Conservation (phyloP, 2,329 filamentous ascomycete genomes). For the Macroventuria anomochaeta region DNA sequence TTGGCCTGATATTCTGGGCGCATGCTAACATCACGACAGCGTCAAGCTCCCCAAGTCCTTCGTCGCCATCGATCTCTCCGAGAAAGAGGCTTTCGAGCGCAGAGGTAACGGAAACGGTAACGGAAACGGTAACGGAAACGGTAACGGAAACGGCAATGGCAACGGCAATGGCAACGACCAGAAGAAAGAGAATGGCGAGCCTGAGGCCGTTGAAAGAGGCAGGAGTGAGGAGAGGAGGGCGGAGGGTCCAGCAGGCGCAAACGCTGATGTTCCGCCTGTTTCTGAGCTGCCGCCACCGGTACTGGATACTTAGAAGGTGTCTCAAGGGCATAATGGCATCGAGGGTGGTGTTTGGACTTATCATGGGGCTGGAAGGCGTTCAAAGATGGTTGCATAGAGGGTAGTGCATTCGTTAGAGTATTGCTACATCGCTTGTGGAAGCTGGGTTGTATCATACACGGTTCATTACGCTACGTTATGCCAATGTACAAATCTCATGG, state of each 20-base stretch:
- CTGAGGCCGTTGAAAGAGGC: constrained; percentile 20
- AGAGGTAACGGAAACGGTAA: constrained; percentile 22
- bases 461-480: too few species aligned
- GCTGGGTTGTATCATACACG: too few species aligned
- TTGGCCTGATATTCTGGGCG: not conserved
- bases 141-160: constrained; percentile 13
- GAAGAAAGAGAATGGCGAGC: constrained; percentile 11
- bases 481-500: too few species aligned
- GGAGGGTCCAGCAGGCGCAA: not conserved
- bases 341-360: constrained; percentile 13
- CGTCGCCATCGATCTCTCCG: constrained; percentile 58
- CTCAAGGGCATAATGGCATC: not conserved
- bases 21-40: constrained; percentile 21
- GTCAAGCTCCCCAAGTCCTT: constrained; percentile 61
- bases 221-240: constrained; percentile 27
- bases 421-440: too few species aligned
- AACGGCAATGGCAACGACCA: constrained; percentile 28
- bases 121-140: constrained; percentile 23
- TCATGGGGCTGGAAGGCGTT: constrained; percentile 1
- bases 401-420: too few species aligned
- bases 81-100: constrained; percentile 55
- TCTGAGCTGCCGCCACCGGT: constrained; percentile 2
- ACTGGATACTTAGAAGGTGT: not conserved
- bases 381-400: too few species aligned
- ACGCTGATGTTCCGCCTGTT: not conserved